Percentiles rank a stretch among this genome's conserved stretches.
Evolutionary conservation across 495 filamentous ascomycete species (phyloP).

Genomic region (Podospora sp.): DNA sequence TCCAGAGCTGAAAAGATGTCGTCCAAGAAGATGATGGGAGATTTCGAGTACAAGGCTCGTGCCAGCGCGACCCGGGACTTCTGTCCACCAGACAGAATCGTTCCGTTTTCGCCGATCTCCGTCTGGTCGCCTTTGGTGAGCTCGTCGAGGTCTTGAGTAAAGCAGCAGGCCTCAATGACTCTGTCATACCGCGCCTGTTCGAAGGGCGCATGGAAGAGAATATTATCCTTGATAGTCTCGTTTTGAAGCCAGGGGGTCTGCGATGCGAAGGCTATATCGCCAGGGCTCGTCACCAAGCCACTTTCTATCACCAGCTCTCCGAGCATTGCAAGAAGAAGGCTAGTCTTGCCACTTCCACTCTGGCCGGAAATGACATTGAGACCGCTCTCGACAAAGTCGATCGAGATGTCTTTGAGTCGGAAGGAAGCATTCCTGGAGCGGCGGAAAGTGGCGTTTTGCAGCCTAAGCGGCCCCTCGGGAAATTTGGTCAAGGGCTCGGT

Average conservation of each 20-base stretch:
- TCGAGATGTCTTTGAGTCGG: constrained; percentile 46
- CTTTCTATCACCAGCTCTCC: constrained; percentile 58
- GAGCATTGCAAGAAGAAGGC: constrained; percentile 62
- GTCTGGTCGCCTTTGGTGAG: constrained; percentile 54
- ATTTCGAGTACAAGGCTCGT: constrained; percentile 67
- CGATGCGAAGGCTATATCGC: constrained; percentile 56
- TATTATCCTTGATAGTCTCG: constrained; percentile 58
- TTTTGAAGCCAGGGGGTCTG: constrained; percentile 62
- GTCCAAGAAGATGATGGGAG: constrained; percentile 65
- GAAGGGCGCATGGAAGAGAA: constrained; percentile 56
- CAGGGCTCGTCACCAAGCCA: constrained; percentile 49
- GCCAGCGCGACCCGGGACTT: constrained; percentile 71
- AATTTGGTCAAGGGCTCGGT: constrained; percentile 44
- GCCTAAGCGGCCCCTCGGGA: constrained; percentile 45
- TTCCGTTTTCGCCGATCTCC: constrained; percentile 68
- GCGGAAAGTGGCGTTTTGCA: constrained; percentile 47
- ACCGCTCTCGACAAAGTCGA: constrained; percentile 53
- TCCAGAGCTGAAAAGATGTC: constrained; percentile 69
- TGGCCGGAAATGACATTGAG: constrained; percentile 57
- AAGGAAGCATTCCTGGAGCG: constrained; percentile 51
- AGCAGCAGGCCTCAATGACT: constrained; percentile 65
- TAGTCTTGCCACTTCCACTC: constrained; percentile 65
- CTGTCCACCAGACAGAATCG: constrained; percentile 70
- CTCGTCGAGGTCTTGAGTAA: constrained; percentile 60
- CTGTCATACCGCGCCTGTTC: constrained; percentile 54